Evolutionary conservation across 768 basidiomycete species (phyloP), one percentile per base, ranked within the genome.

Genomic region (Chalciporus pseudorubinellus): DNA sequence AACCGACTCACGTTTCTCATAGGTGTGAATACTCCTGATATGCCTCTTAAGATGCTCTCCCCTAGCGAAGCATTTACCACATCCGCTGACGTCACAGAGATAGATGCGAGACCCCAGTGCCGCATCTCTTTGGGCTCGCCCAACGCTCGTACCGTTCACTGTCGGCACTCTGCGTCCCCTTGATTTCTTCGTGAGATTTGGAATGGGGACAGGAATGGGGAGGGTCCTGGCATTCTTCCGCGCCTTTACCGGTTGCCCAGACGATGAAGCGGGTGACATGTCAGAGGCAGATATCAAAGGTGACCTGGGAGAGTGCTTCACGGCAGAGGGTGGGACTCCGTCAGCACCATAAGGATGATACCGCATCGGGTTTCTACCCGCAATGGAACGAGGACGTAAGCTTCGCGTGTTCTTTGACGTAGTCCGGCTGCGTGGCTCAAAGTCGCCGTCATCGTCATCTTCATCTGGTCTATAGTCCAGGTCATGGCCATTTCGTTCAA

Each of bases 41-140:
- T 95, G 92, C 56, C 93, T 75, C 76, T 94, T 94, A 56, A 95
- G 72, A 67, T 95, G 93, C 70, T 95, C 93, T 19, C 87, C 87
- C 26, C 93, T 78, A 31, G 86, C 84, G 69, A 95, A 95, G 60
- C 85, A 88, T 71, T 93, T 93, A 39, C 86, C 87, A 67, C 93
- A 95, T 6, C 84, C 91, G 14, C 80, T 78, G 22, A 93, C 90
- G 52, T 80, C 79, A 74, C 92, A 94, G 43, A 81, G 73, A 66
- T 90, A 90, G 59, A 81, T 75, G 53, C 83, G 75, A 62, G 64
- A 74, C 59, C 65, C 70, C 59, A 68, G 65, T 63, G 61, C 70
- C 44, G 64, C 63, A 68, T 67, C 73, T 56, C 67, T 72, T 59
- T 67, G 69, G 56, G 51, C 39, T 28, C 69, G 65, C 20, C 58